phyloP scores from a whole-genome alignment of 2,329 filamentous ascomycete species.

The Fusarium brachygibbosum region DNA sequence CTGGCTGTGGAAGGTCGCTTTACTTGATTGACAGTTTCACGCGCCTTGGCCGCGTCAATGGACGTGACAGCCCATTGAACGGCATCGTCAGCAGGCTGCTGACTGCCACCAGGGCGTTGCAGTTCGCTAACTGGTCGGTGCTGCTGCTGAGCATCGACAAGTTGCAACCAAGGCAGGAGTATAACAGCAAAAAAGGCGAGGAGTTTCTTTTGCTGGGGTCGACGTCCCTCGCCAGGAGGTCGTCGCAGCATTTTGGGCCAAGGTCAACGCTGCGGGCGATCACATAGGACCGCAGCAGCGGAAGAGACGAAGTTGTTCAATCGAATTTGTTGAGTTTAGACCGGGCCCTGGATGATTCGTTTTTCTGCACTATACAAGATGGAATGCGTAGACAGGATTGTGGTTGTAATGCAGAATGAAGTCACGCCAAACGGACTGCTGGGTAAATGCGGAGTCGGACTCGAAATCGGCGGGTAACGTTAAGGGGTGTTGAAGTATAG shows the following conservation, averaged over 20 bases:
- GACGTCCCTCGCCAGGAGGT: conserved; percentile 70
- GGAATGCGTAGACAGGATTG: conserved; percentile 4
- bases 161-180: conserved; percentile 66
- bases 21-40: conserved; percentile 48
- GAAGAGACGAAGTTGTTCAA: background rate
- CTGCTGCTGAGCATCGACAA: conserved; percentile 76
- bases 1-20: conserved; percentile 47
- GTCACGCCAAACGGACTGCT: conserved; percentile 42
- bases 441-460: conserved; percentile 36
- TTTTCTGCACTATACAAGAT: background rate
- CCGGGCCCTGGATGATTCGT: background rate
- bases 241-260: conserved; percentile 70
- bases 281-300: conserved; percentile 46
- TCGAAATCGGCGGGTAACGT: conserved; percentile 25
- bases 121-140: conserved; percentile 55
- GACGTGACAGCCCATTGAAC: conserved; percentile 52
- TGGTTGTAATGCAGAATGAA: conserved; percentile 42
- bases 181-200: conserved; percentile 70
- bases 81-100: conserved; percentile 49
- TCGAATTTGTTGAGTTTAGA: conserved; percentile 6
- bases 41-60: conserved; percentile 49
- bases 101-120: conserved; percentile 45
- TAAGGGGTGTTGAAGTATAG: conserved; percentile 10
- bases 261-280: conserved; percentile 31
- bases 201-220: conserved; percentile 62